phyloP scores from a whole-genome alignment of 768 basidiomycete genomes.

The Mycena capillaripes region DNA sequence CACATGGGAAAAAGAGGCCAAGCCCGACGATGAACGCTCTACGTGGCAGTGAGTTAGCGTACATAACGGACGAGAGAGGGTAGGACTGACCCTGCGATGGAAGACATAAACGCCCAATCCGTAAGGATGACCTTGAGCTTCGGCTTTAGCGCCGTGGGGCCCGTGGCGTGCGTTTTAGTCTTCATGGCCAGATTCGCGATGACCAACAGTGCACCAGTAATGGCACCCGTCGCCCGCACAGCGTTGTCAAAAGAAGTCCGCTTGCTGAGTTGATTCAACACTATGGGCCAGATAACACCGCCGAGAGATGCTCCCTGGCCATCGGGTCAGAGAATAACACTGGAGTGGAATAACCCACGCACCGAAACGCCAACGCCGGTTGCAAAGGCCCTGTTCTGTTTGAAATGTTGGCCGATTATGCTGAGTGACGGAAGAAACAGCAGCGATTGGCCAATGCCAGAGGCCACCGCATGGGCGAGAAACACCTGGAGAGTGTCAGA shows the following conservation, averaged over 20 bases:
- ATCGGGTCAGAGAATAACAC: background rate
- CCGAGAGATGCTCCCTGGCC: slow-evolving; percentile 28
- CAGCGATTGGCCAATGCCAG: slow-evolving; percentile 28
- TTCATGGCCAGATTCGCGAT: slow-evolving; percentile 28
- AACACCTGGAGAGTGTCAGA: slow-evolving; percentile 17
- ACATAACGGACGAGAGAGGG: slow-evolving; percentile 8
- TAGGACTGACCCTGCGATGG: slow-evolving; percentile 25
- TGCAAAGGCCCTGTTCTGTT: slow-evolving; percentile 24
- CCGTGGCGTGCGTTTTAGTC: slow-evolving; percentile 18
- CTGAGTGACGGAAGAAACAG: slow-evolving; percentile 29
- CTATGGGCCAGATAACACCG: slow-evolving; percentile 30
- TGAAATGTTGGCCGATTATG: slow-evolving; percentile 30
- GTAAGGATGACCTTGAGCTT: slow-evolving; percentile 33
- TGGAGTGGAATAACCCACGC: background rate
- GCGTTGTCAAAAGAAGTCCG: slow-evolving; percentile 26
- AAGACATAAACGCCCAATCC: slow-evolving; percentile 32
- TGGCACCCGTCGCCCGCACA: slow-evolving; percentile 21
- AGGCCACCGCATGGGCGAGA: slow-evolving; percentile 25
- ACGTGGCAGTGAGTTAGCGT: background rate
- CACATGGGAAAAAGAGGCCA: slow-evolving; percentile 31
- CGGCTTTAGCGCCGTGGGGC: slow-evolving; percentile 8
- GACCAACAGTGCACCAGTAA: slow-evolving; percentile 13
- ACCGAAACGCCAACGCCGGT: slow-evolving; percentile 30
- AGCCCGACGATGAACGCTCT: slow-evolving; percentile 32
- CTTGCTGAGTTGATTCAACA: slow-evolving; percentile 26